Percentiles rank a stretch among this genome's conserved stretches.
Evolutionary conservation across 805 yeast genomes (phyloP).

Genomic region (Candida tibetensis): DNA sequence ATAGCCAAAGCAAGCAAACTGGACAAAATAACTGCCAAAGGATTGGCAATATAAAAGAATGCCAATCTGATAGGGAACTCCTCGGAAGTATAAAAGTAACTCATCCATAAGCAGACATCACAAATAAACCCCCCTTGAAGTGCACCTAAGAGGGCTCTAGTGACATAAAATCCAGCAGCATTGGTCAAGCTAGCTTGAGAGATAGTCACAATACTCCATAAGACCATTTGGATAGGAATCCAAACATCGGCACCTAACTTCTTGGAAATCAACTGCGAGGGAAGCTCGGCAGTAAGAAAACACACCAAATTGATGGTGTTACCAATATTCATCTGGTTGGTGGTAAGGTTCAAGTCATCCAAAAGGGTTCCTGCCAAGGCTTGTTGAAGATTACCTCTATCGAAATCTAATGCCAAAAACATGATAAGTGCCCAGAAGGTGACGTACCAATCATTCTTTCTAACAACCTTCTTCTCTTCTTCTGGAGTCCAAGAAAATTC

Average conservation of each 20-base stretch:
- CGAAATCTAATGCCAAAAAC: conserved; percentile 25
- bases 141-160: conserved; percentile 29
- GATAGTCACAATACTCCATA: conserved; percentile 25
- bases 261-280: conserved; percentile 65
- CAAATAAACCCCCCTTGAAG: conserved; percentile 37
- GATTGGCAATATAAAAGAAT: conserved; percentile 23
- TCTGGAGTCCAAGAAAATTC: conserved; percentile 30
- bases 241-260: conserved; percentile 51
- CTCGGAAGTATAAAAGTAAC: conserved; percentile 33
- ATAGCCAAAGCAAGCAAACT: conserved; percentile 20
- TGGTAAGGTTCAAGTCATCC: conserved; percentile 42
- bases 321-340: conserved; percentile 59
- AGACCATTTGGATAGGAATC: conserved; percentile 24
- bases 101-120: conserved; percentile 30
- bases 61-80: conserved; percentile 26
- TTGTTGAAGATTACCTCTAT: conserved; percentile 23
- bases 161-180: conserved; percentile 23
- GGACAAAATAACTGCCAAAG: conserved; percentile 18
- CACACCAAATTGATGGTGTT: conserved; percentile 51
- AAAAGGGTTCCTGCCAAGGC: conserved; percentile 23
- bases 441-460: conserved; percentile 56
- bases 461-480: conserved; percentile 37
- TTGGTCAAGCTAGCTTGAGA: conserved; percentile 25
- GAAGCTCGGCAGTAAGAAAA: conserved; percentile 58
- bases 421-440: conserved; percentile 52